A percentile compares a stretch with the other conserved stretches of the same genome.
Evolutionary conservation across 768 basidiomycete species (phyloP).

Genomic region (Paxillus ammoniavirescens): DNA sequence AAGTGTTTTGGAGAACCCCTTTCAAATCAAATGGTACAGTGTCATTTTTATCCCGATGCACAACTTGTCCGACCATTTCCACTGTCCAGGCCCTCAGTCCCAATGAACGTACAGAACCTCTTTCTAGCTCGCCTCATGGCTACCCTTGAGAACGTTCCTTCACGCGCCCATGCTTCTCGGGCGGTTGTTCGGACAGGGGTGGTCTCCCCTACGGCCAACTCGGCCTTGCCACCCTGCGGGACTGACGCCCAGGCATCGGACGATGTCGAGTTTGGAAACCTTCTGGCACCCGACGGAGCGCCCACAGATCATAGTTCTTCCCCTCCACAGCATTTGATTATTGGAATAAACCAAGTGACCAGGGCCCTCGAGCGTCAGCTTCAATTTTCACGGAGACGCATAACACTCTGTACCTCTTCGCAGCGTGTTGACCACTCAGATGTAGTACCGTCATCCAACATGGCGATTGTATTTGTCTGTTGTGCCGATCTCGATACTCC

Average conservation of each 20-base stretch:
- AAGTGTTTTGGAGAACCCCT: slow-evolving; percentile 70
- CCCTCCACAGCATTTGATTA: slow-evolving; percentile 39
- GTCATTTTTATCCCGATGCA: slow-evolving; percentile 4
- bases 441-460: slow-evolving; percentile 8
- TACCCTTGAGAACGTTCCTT: slow-evolving; percentile 48
- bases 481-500: slow-evolving; percentile 73
- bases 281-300: not conserved
- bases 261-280: not conserved
- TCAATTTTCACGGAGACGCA: slow-evolving; percentile 25
- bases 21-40: slow-evolving; percentile 62
- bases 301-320: not conserved
- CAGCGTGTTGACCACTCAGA: not conserved
- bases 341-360: slow-evolving; percentile 84
- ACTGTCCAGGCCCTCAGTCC: slow-evolving; percentile 55
- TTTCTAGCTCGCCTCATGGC: slow-evolving; percentile 51
- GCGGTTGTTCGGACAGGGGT: slow-evolving; percentile 1
- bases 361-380: slow-evolving; percentile 65
- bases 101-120: slow-evolving; percentile 60
- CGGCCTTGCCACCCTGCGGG: too few species aligned
- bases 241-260: not conserved
- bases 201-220: not conserved
- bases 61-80: not conserved
- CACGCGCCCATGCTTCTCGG: slow-evolving; percentile 28
- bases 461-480: slow-evolving; percentile 62
- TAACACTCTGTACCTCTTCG: not conserved